Conservation (phyloP, 1,139 yeast genomes). For the Suhomyces bribrorum region DNA sequence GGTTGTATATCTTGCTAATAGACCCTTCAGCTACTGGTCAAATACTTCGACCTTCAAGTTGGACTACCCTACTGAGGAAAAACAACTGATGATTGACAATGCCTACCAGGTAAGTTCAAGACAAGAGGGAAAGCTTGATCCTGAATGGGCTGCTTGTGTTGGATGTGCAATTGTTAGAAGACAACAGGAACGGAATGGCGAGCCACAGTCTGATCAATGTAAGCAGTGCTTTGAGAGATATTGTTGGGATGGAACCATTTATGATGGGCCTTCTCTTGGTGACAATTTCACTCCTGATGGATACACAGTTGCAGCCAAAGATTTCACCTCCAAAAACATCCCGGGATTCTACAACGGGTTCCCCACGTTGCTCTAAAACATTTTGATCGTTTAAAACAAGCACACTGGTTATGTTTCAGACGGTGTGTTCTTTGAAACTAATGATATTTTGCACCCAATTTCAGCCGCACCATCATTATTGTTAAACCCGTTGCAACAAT, state of each 20-base stretch:
- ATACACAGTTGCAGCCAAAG: constrained; percentile 9
- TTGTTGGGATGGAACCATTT: constrained; percentile 72
- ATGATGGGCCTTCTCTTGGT: constrained; percentile 17
- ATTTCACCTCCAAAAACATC: constrained; percentile 9
- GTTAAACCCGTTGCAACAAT: too few species aligned
- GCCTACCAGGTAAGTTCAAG: constrained; percentile 81
- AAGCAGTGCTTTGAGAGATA: constrained; percentile 65
- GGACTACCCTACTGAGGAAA: constrained; percentile 47
- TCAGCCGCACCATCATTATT: too few species aligned
- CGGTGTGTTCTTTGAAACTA: too few species aligned
- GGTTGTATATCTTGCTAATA: constrained; percentile 24
- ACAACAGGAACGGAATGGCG: constrained; percentile 69
- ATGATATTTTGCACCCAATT: too few species aligned
- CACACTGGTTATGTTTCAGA: too few species aligned
- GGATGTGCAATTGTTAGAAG: constrained; percentile 89
- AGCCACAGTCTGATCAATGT: constrained; percentile 70
- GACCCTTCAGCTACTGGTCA: constrained; percentile 22
- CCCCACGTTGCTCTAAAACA: not conserved
- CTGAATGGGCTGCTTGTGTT: constrained; percentile 75
- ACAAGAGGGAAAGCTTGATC: constrained; percentile 68
- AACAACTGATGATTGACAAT: constrained; percentile 63
- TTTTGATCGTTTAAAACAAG: too few species aligned
- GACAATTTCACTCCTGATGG: constrained; percentile 18
- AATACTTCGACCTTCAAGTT: constrained; percentile 22
- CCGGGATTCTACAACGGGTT: constrained; percentile 5